Evolutionary conservation across 2,329 filamentous ascomycete species (phyloP).

Genomic region (Aspergillus udagawae): DNA sequence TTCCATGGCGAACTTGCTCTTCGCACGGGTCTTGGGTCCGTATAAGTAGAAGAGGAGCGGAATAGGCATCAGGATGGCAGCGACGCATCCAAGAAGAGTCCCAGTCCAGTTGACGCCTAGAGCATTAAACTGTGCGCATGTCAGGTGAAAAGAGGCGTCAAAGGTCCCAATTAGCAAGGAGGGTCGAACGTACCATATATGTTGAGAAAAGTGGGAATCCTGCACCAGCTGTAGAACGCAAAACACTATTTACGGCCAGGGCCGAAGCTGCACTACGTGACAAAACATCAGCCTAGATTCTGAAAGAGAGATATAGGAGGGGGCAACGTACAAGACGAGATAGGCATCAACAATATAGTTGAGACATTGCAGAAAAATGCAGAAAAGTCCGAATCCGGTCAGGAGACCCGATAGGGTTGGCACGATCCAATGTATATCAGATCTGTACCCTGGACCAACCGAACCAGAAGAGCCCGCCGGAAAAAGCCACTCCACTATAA

Average conservation of each 20-base stretch:
- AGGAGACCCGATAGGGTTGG: slow-evolving; percentile 45
- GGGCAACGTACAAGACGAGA: slow-evolving; percentile 44
- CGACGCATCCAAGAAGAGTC: slow-evolving; percentile 28
- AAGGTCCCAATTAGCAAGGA: not conserved
- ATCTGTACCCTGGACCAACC: slow-evolving; percentile 64
- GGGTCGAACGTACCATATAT: slow-evolving; percentile 25
- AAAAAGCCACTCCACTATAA: slow-evolving; percentile 48
- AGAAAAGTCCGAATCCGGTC: slow-evolving; percentile 54
- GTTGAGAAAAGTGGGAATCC: slow-evolving; percentile 34
- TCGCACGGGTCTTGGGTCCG: slow-evolving; percentile 29
- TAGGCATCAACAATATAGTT: slow-evolving; percentile 60
- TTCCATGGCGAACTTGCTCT: slow-evolving; percentile 33
- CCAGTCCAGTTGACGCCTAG: slow-evolving; percentile 30
- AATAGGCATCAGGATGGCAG: slow-evolving; percentile 28
- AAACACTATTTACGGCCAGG: slow-evolving; percentile 46
- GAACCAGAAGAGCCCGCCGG: slow-evolving; percentile 70
- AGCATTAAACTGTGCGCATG: slow-evolving; percentile 39
- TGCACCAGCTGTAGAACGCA: slow-evolving; percentile 38
- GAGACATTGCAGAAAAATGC: slow-evolving; percentile 53
- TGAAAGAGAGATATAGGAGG: not conserved
- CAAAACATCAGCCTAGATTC: not conserved
- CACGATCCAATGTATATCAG: slow-evolving; percentile 38
- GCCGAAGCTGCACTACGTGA: slow-evolving; percentile 43
- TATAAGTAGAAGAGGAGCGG: slow-evolving; percentile 34
- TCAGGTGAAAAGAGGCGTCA: not conserved